Evolutionary conservation across 2,329 filamentous ascomycete genomes (phyloP).

Genomic region (Aspergillus fumigatiaffinis): DNA sequence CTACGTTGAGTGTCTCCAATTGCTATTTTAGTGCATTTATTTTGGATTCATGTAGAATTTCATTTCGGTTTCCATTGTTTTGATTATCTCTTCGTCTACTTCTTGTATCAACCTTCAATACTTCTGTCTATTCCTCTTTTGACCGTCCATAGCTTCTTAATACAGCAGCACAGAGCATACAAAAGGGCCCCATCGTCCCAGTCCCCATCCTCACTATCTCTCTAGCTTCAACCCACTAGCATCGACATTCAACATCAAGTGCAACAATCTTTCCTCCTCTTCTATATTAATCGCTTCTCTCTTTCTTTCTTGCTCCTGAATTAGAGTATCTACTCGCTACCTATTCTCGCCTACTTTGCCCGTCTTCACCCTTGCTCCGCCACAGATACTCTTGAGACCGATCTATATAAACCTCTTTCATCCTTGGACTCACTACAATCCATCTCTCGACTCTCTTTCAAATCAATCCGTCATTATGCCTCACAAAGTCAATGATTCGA

Average conservation of each 20-base stretch:
- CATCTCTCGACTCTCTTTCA: neutral
- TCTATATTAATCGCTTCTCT: constrained; percentile 6
- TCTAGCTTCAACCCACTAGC: neutral
- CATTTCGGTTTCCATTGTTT: constrained; percentile 7
- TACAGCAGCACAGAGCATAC: constrained; percentile 1
- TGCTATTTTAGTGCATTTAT: constrained; percentile 4
- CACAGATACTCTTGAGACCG: neutral
- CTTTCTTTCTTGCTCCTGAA: constrained; percentile 10
- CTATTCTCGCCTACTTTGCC: neutral
- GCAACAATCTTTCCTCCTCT: neutral
- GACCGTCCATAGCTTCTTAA: constrained; percentile 1
- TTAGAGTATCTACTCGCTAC: neutral
- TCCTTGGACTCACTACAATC: neutral
- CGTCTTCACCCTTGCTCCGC: constrained; percentile 2
- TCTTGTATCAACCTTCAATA: constrained; percentile 15
- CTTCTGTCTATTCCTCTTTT: constrained; percentile 4
- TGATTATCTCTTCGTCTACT: constrained; percentile 6
- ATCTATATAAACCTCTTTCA: neutral
- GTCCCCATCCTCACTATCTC: constrained; percentile 1
- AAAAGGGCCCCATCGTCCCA: constrained; percentile 2
- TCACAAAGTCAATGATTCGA: constrained; percentile 35
- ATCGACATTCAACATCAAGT: neutral
- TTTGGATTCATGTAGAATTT: constrained; percentile 6
- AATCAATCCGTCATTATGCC: constrained; percentile 24
- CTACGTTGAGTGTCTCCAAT: neutral